Base-by-base conservation (phyloP, 2,329 filamentous ascomycete genomes). In the Metarhizium album region DNA sequence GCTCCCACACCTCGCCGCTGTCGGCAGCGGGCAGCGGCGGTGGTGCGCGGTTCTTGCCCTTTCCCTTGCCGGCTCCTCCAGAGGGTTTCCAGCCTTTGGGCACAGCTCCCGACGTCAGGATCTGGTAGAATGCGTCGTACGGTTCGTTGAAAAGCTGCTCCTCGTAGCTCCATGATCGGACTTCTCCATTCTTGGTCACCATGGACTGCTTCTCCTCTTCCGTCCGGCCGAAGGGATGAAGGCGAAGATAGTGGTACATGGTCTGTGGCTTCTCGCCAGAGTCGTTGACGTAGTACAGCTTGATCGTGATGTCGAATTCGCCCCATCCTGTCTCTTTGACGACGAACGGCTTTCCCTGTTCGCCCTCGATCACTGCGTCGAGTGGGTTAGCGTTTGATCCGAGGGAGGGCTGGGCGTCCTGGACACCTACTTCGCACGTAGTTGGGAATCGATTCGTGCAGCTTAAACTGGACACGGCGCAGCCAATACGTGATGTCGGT, bases 71-170 rank as follows among this genome's bases (percentile, higher is more conserved):
- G 14, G 37, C 22, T 2, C 58, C 79, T 50, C 76, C 61, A 47
- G 59, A 45, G 46, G 65, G 55, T 55, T 66, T 62, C 62, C 67
- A 73, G 55, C 68, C 69, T 56, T 71, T 73, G 47, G 74, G 73
- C 4, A 75, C 80, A 24, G 83, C 80, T 54, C 87, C 87, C 5
- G 78, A 76, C 2, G 90, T 97, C 54, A 98, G 74, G 27, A 88
- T 75, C 55, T 95, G 88, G 69, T 88, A 96, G 63, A 98, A 91
- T 45, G 86, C 81, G 67, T 95, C 88, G 60, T 90, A 93, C 0
- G 93, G 93, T 68, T 98, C 93, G 70, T 95, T 97, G 76, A 98
- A 98, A 47, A 97, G 79, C 57, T 97, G 86, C 63, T 95, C 90
- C 67, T 98, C 93, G 64, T 96, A 89, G 52, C 82, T 84, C 77